Evolutionary conservation across 2,329 filamentous ascomycete species (phyloP), one percentile per base, ranked within the genome.

Genomic region (Ceratocystis cubensis): DNA sequence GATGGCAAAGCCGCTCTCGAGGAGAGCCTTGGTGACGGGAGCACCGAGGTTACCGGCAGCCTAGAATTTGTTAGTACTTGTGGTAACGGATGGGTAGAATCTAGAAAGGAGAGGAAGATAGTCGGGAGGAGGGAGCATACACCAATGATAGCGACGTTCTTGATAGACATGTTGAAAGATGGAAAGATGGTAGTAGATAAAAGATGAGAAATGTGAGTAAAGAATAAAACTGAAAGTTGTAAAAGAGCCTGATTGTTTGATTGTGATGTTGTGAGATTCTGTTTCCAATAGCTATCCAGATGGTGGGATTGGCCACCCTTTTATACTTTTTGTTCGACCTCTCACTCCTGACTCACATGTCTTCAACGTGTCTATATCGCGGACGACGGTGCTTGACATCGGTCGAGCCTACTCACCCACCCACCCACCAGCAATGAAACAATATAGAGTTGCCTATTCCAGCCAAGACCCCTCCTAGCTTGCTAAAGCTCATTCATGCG

Each of bases 1-100:
- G 65, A 85, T 75, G 66, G 78, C 76, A 75, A 86, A 78, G 30
- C 73, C 73, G 33, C 74, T 73, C 1, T 71, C 68, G 48, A 78
- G 69, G 17, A 80, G 74, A 15, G 74, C 74, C 1, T 73, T 70
- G 61, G 78, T 71, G 2, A 79, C 72, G 30, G 74, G 71, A 3
- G 73, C 72, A 66, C 78, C 78, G 13, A 80, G 72, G 22, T 73
- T 76, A 50, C 78, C 78, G 48, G 75, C 74, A 70, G 72, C 72
- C 50, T 68, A 65, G n/a, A 5, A 20, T 20, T 37, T 15, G 46
- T 57, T 20, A 10, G 7, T n/a, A 5, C n/a, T 17, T 6, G 20
- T 46, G 3, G 37, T 1, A 41, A 41, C 3, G 37, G 10, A 41
- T 41, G 4, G 37, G 5, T 1, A 8, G 1, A 22, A n/a, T 10